phyloP scores from a whole-genome alignment of 371 early-diverging fungal genomes.

The Mortierella sp. region DNA sequence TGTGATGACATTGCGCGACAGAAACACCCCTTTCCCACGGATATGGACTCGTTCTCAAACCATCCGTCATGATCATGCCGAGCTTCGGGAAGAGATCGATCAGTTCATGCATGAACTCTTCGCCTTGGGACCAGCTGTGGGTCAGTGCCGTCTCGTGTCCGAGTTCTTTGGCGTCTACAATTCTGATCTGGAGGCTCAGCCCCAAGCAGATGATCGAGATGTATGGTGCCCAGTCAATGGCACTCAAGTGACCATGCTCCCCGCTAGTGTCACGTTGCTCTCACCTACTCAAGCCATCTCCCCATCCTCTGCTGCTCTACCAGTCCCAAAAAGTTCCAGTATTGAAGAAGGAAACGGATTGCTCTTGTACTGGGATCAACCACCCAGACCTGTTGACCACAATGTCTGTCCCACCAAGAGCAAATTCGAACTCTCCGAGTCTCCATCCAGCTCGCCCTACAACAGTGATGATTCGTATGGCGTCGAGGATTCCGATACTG shows the following conservation, averaged over 20 bases:
- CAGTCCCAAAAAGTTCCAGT: not conserved
- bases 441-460: slow-evolving; percentile 9
- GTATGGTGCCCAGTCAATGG: too few relatives aligned
- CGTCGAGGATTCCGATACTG: slow-evolving; percentile 4
- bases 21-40: too few relatives aligned
- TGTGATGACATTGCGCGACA: too few relatives aligned
- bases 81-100: slow-evolving; percentile 14
- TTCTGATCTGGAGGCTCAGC: slow-evolving; percentile 23
- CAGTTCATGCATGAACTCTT: slow-evolving; percentile 18
- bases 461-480: slow-evolving; percentile 3
- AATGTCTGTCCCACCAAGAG: too few relatives aligned
- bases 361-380: not conserved
- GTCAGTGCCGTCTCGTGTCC: slow-evolving; percentile 26
- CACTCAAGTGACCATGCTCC: too few relatives aligned
- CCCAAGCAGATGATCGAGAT: slow-evolving; percentile 7
- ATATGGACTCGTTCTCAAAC: too few relatives aligned
- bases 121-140: not conserved
- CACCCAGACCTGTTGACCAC: too few relatives aligned
- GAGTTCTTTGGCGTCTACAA: slow-evolving; percentile 43
- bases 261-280: slow-evolving; percentile 1
- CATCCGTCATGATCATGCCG: not conserved
- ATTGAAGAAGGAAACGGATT: not conserved
- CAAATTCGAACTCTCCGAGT: not conserved
- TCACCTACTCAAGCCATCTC: not conserved
- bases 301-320: not conserved